These are phyloP conservation scores for Petunia axillaris DNA, from an alignment of 257 asterid species.

Conservation along the genomic window DNA sequence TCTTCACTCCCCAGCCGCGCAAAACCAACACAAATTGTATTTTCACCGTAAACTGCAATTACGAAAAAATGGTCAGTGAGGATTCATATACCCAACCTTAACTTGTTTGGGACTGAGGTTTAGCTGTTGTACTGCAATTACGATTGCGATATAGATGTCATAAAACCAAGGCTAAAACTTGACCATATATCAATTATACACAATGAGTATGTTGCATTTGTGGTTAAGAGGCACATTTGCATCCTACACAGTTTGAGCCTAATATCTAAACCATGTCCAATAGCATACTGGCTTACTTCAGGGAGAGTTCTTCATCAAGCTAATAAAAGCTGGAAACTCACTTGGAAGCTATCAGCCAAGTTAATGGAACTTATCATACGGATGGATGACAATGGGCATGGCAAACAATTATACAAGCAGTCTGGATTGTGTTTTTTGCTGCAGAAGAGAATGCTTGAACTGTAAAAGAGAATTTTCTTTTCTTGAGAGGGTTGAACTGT, in stretches of 20 bases:
- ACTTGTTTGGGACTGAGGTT: too few species aligned
- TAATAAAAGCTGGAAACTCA: background rate
- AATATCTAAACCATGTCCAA: background rate
- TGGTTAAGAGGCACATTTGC: background rate
- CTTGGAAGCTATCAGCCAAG: background rate
- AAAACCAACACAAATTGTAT: constrained; percentile 79
- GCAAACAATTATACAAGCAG: background rate
- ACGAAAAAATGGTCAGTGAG: background rate
- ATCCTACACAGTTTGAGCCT: too few species aligned
- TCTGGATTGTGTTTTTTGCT: background rate
- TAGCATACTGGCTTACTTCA: background rate
- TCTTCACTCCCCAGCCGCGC: constrained; percentile 93
- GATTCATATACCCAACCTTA: too few species aligned
- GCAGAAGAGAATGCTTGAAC: background rate
- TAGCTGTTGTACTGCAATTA: too few species aligned
- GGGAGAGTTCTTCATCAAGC: background rate
- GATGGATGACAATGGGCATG: background rate
- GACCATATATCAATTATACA: background rate
- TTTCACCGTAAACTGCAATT: constrained; percentile 68
- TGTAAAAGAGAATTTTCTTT: background rate
- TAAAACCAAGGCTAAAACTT: background rate
- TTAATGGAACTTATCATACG: background rate
- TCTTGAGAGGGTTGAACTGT: background rate
- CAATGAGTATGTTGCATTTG: background rate
- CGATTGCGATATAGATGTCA: too few species aligned